phyloP scores from a whole-genome alignment of 2,329 filamentous ascomycete genomes.

The Podosphaera xanthii region DNA sequence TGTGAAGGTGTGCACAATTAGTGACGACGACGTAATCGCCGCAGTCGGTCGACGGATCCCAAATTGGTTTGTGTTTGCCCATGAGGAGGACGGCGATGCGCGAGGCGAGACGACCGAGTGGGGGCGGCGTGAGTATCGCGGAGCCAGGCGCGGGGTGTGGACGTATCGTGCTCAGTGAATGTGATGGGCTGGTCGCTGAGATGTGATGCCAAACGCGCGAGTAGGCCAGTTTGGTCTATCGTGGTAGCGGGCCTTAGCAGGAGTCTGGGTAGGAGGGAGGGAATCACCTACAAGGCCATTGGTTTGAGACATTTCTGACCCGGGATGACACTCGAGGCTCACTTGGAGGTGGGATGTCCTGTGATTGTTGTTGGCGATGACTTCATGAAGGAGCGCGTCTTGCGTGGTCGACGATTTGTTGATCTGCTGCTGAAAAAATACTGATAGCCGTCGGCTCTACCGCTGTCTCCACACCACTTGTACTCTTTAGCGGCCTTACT shows the following conservation, averaged over 20 bases:
- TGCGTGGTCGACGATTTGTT: no score
- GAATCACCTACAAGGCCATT: slow-evolving; percentile 41
- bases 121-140: slow-evolving; percentile 35
- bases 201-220: slow-evolving; percentile 81
- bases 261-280: not conserved
- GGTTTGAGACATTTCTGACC: slow-evolving; percentile 48
- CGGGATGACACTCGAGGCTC: no score
- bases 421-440: no score
- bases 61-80: slow-evolving; percentile 99
- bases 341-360: not conserved
- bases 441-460: no score
- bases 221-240: slow-evolving; percentile 83
- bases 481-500: no score
- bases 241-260: slow-evolving; percentile 2
- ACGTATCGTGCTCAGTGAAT: slow-evolving; percentile 29
- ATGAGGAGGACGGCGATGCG: slow-evolving; percentile 73
- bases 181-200: slow-evolving; percentile 46
- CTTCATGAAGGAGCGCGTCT: not conserved
- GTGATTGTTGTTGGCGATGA: not conserved
- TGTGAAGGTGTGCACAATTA: slow-evolving; percentile 66
- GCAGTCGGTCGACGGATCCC: slow-evolving; percentile 91
- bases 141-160: slow-evolving; percentile 17
- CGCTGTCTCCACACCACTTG: no score
- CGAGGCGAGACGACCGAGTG: slow-evolving; percentile 75
- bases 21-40: slow-evolving; percentile 96